phyloP scores from a whole-genome alignment of 2,329 filamentous ascomycete species.

The Harringtonia lauricola region DNA sequence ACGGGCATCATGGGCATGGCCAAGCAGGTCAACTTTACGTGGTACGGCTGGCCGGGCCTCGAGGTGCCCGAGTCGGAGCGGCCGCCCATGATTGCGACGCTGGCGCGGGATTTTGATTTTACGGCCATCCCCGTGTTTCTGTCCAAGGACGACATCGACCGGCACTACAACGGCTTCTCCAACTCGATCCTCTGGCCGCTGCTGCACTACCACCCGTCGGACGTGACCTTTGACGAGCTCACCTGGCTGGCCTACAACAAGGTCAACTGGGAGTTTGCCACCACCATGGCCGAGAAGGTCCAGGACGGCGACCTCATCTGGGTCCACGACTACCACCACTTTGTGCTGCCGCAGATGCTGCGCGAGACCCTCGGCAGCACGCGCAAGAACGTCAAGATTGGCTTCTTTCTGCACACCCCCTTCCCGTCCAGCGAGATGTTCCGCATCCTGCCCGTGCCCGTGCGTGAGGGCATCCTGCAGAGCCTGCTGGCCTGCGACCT shows the following conservation, averaged over 20 bases:
- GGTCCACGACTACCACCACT: slow-evolving; percentile 98
- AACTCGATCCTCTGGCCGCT: slow-evolving; percentile 98
- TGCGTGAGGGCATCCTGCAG: slow-evolving; percentile 76
- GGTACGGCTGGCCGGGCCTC: slow-evolving; percentile 96
- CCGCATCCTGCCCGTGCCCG: slow-evolving; percentile 86
- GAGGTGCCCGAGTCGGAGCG: slow-evolving; percentile 83
- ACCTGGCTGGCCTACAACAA: slow-evolving; percentile 90
- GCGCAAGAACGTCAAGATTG: slow-evolving; percentile 91
- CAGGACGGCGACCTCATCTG: slow-evolving; percentile 91
- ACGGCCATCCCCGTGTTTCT: slow-evolving; percentile 87
- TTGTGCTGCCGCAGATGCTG: slow-evolving; percentile 92
- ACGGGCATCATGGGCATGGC: slow-evolving; percentile 84
- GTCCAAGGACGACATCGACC: slow-evolving; percentile 83
- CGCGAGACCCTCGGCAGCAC: slow-evolving; percentile 73
- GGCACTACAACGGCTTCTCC: slow-evolving; percentile 96
- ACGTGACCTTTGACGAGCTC: slow-evolving; percentile 94
- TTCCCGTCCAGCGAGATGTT: slow-evolving; percentile 98
- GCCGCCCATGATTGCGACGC: slow-evolving; percentile 57
- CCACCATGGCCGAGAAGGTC: slow-evolving; percentile 76
- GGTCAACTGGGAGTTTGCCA: slow-evolving; percentile 85
- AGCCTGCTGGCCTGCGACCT: slow-evolving; percentile 89
- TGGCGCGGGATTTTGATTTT: slow-evolving; percentile 86
- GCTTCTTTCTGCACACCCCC: slow-evolving; percentile 95
- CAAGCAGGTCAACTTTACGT: slow-evolving; percentile 90
- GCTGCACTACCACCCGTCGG: slow-evolving; percentile 96